Base-by-base conservation (phyloP, 176 grass and related monocot genomes). In the Rhynchospora tenuis region DNA sequence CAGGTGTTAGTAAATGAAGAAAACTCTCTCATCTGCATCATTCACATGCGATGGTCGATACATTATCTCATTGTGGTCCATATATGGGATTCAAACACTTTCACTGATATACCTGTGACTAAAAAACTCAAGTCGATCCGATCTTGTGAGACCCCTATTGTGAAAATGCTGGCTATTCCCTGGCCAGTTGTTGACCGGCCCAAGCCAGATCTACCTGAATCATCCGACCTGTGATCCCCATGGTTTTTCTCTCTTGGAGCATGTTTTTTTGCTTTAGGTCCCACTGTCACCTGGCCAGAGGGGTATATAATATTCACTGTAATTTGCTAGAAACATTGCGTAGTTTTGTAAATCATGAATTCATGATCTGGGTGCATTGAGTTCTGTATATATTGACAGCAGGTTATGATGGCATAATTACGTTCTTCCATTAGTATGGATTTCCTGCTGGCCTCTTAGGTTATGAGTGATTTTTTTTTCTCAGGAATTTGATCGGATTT, bases 361-460 rank as follows among this genome's bases (percentile, higher is more conserved):
- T 58, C 20, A 9, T 16, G 78, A 81, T 43, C 23, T 86, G 2
- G 75, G 89, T 23, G 84, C 89, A 5, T 98, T 89, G 96, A 91
- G 89, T 73, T 66, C 33, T 28, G 91, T 38, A 92, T 9, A 91
- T 98, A 8, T 86, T 95, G 86, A 98, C 96, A 0, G 96, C 87
- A 2, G 89, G 93, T 13, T 57, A 64, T 27, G 86, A 88, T 44
- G 96, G 96, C 3, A 83, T 94, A 22, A 93, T 98, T 50, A 88
- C 89, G 52, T 93, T 89, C 5, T 95, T 93, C 75, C 84, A 88
- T 81, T 95, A 95, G 72, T 98, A 95, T 20, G 96, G 96, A 22
- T 63, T 95, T 84, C 96, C 96, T 38, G 33, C 33, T 38, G 5
- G 33, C 1, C 33, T 11, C 71, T 89, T 47, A 91, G 84, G 10